Conservation (phyloP, 495 filamentous ascomycete species). For the Penicillium odoratum region DNA sequence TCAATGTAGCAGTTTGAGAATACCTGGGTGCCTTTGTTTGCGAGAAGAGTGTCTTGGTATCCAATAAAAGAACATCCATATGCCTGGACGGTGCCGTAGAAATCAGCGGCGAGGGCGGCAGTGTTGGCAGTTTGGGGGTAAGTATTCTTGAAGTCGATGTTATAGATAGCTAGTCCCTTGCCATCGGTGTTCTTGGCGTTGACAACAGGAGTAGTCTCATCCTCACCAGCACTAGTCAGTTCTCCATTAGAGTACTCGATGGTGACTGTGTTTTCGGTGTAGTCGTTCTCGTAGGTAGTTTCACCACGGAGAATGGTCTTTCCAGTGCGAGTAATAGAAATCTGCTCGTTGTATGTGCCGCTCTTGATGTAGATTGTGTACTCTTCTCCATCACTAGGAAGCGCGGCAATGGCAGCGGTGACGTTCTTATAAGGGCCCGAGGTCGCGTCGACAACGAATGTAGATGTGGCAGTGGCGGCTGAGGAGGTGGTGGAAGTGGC, state of each 20-base stretch:
- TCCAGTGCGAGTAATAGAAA: conserved; percentile 16
- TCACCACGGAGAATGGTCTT: conserved; percentile 19
- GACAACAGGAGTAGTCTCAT: conserved; percentile 9
- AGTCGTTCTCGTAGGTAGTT: conserved; percentile 16
- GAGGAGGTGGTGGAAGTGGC: not conserved
- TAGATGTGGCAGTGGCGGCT: conserved; percentile 4
- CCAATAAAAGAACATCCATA: conserved; percentile 37
- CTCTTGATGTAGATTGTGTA: conserved; percentile 15
- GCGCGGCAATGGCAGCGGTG: conserved; percentile 14
- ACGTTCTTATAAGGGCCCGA: conserved; percentile 14
- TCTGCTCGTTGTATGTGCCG: conserved; percentile 18
- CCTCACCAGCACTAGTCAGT: conserved; percentile 14
- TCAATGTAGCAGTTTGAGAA: conserved; percentile 52
- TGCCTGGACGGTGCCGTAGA: conserved; percentile 12
- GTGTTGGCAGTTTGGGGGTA: conserved; percentile 14
- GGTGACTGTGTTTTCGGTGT: conserved; percentile 15
- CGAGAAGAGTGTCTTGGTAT: conserved; percentile 60
- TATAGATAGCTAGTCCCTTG: conserved; percentile 14
- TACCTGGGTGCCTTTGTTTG: conserved; percentile 52
- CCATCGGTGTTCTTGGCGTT: conserved; percentile 16
- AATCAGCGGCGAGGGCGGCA: conserved; percentile 15
- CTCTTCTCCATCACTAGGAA: conserved; percentile 11
- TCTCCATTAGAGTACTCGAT: conserved; percentile 9
- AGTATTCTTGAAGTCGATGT: conserved; percentile 18
- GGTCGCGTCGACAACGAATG: conserved; percentile 2